Base-by-base conservation (phyloP, 2,329 filamentous ascomycete species). In the Ophiostoma populinum region DNA sequence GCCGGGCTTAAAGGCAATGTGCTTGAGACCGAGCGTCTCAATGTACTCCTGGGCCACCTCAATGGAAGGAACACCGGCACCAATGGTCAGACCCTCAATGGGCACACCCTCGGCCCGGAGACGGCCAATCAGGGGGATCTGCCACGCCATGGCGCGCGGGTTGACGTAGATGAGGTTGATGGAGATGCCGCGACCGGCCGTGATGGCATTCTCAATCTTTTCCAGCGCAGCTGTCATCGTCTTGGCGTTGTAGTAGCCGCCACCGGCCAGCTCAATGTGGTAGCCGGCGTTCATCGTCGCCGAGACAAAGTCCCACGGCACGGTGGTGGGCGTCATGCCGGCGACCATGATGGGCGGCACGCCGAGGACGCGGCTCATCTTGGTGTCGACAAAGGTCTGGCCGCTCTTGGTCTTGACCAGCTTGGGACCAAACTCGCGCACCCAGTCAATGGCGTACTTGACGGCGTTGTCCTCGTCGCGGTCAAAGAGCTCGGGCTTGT, bases 401-500 rank as follows among this genome's bases (percentile, higher is more conserved):
- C 90, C 90, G 38, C 72, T 75, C 9, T 86, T 87, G 11, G 81
- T 94, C 59, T 82, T 90, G 47, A 92, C 75, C 28, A 98, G 67
- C 40, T 76, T 79, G n/a, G 92, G 90, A 8, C 87, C 86, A 52
- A 90, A 86, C 55, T 94, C 86, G 57, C 92, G 92, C 39, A 98
- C 85, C 92, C 92, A 98, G 56, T 98, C 83, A 20, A 85, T 78
- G 32, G 90, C 87, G 53, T 85, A 95, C 55, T 86, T 90, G 50
- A 98, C 79, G 5, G 90, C 86, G 49, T 94, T 75, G 52, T 94
- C 82, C 49, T 86, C 83, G 52, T 98, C 90, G 38, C 90, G 80
- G 53, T 98, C 87, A 48, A 98, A 98, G 34, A 98, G 67, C 59
- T 98, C 90, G 2, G 87, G 80, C 67, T 98, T 98, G 66, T 94